Evolutionary conservation across 225 moss, liverwort and hornwort species (phyloP).

Genomic region (Polytrichum formosum): DNA sequence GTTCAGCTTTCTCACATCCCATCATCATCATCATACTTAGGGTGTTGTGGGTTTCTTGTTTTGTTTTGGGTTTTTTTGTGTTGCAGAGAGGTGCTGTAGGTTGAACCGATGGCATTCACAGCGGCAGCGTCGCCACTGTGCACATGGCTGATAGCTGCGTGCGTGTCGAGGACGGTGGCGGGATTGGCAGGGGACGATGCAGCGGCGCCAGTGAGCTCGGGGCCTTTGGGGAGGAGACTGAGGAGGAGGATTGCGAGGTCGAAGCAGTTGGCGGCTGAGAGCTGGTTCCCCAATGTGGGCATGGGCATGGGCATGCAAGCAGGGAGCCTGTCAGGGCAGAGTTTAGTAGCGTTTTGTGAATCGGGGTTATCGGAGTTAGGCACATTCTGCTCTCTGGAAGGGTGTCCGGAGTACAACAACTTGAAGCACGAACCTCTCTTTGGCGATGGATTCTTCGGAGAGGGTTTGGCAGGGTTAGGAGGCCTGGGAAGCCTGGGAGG

Average conservation of each 20-base stretch:
- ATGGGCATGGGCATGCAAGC: constrained; percentile 31
- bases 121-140: constrained; percentile 40
- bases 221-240: constrained; percentile 33
- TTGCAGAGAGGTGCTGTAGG: constrained; percentile 21
- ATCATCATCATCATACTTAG: too few species aligned
- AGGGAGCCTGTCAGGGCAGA: constrained; percentile 23
- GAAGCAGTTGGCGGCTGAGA: constrained; percentile 37
- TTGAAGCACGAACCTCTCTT: constrained; percentile 23
- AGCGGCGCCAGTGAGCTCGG: constrained; percentile 21
- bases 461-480: constrained; percentile 20
- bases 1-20: too few species aligned
- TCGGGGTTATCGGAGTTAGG: constrained; percentile 35
- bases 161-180: constrained; percentile 36
- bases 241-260: constrained; percentile 31
- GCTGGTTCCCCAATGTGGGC: constrained; percentile 35
- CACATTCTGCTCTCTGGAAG: constrained; percentile 36
- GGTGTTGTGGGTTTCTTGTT: neutral
- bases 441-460: constrained; percentile 35
- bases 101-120: constrained; percentile 41
- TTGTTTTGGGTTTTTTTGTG: constrained; percentile 3
- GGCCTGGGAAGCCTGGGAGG: constrained; percentile 23
- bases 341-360: constrained; percentile 33
- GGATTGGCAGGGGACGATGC: constrained; percentile 25
- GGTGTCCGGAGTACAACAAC: constrained; percentile 31
- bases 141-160: constrained; percentile 49